A percentile compares a stretch with the other conserved stretches of the same genome.
These are phyloP conservation scores for Neurospora sp. DNA, from an alignment of 495 filamentous ascomycete genomes.

Conservation along the genomic window DNA sequence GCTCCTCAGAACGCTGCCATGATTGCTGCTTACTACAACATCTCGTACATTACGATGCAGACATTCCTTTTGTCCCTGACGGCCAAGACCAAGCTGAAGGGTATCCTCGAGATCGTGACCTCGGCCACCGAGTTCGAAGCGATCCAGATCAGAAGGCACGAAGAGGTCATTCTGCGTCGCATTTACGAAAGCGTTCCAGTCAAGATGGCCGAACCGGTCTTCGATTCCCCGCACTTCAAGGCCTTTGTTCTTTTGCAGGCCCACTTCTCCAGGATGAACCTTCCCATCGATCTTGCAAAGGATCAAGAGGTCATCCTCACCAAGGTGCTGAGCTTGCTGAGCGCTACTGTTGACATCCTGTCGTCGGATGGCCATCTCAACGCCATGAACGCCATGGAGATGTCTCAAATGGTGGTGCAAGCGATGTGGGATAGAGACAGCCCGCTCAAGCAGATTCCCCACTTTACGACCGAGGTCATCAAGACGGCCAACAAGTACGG, in stretches of 20 bases:
- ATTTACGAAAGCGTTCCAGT: conserved; percentile 92
- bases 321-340: conserved; percentile 79
- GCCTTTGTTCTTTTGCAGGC: conserved; percentile 93
- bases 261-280: conserved; percentile 93
- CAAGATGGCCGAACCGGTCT: conserved; percentile 78
- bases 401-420: conserved; percentile 99
- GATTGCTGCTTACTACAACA: conserved; percentile 98
- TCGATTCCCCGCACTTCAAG: conserved; percentile 96
- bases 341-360: conserved; percentile 87
- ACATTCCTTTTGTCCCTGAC: conserved; percentile 95
- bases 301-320: conserved; percentile 84
- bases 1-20: conserved; percentile 88
- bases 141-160: conserved; percentile 89
- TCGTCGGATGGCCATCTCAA: conserved; percentile 95
- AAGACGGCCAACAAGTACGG: conserved; percentile 69
- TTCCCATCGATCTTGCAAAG: conserved; percentile 93
- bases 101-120: conserved; percentile 92
- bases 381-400: conserved; percentile 96
- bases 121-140: conserved; percentile 94
- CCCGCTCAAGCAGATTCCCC: conserved; percentile 93
- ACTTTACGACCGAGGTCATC: conserved; percentile 77
- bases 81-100: conserved; percentile 83
- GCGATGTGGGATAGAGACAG: conserved; percentile 98
- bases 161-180: conserved; percentile 76
- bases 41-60: conserved; percentile 99